phyloP scores from a whole-genome alignment of 2,329 filamentous ascomycete genomes.

The Chaetothyriales sp. region DNA sequence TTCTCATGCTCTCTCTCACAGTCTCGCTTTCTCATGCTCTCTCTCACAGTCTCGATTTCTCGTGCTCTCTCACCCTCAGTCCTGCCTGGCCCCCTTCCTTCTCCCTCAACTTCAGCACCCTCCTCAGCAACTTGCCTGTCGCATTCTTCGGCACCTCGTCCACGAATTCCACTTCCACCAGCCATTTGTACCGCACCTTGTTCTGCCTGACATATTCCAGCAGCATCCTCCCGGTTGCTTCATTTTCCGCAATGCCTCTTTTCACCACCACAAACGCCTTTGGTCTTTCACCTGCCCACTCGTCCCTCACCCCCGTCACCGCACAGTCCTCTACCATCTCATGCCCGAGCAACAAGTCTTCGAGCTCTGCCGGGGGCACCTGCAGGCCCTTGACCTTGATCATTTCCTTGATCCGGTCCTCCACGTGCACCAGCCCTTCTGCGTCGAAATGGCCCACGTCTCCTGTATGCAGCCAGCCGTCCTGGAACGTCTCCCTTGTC shows the following conservation, averaged over 20 bases:
- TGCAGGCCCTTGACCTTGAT: slow-evolving; percentile 52
- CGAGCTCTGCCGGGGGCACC: slow-evolving; percentile 48
- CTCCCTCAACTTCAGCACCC: slow-evolving; percentile 37
- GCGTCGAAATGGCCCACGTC: slow-evolving; percentile 49
- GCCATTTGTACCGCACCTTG: slow-evolving; percentile 23
- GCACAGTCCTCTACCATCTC: slow-evolving; percentile 49
- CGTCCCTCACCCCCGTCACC: slow-evolving; percentile 55
- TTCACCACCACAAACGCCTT: slow-evolving; percentile 65
- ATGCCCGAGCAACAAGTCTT: slow-evolving; percentile 44
- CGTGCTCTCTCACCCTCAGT: slow-evolving; percentile 9
- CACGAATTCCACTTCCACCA: slow-evolving; percentile 28
- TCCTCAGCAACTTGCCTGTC: slow-evolving; percentile 59
- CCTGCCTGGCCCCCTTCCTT: slow-evolving; percentile 17
- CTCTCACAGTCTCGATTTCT: slow-evolving; percentile 45
- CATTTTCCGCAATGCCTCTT: slow-evolving; percentile 46
- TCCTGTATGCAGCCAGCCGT: slow-evolving; percentile 47
- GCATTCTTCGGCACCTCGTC: slow-evolving; percentile 55
- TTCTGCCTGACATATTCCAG: slow-evolving; percentile 15
- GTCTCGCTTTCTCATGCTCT: slow-evolving; percentile 36
- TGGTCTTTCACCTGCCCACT: slow-evolving; percentile 48
- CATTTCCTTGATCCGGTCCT: slow-evolving; percentile 34
- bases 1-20: slow-evolving; percentile 26
- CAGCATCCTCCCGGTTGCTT: slow-evolving; percentile 52
- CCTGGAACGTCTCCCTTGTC: slow-evolving; percentile 52
- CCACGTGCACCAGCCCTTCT: slow-evolving; percentile 38